These are phyloP conservation scores for Metschnikowia baotianmanensis DNA, from an alignment of 805 yeast genomes.

Conservation along the genomic window DNA sequence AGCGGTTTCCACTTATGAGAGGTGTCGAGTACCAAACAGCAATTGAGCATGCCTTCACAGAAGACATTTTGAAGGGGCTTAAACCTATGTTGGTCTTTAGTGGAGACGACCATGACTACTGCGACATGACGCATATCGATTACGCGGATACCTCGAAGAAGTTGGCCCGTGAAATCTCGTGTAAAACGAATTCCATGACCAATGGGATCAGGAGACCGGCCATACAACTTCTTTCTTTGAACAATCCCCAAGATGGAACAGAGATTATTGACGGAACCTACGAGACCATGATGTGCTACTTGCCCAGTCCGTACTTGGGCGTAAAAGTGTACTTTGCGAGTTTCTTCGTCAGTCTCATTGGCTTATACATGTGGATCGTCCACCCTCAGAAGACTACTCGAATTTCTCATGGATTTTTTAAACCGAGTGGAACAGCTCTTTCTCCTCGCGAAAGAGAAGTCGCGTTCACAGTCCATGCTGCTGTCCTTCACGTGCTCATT, in stretches of 20 bases:
- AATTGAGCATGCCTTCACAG: conserved; percentile 56
- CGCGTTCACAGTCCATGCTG: conserved; percentile 1
- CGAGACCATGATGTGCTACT: conserved; percentile 50
- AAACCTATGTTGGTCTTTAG: conserved; percentile 72
- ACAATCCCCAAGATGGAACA: conserved; percentile 37
- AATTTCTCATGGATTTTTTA: neutral
- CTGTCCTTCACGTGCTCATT: conserved; percentile 2
- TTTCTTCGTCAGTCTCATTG: conserved; percentile 10
- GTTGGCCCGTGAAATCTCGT: conserved; percentile 71
- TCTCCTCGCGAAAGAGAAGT: neutral
- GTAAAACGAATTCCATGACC: conserved; percentile 89
- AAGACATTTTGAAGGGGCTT: conserved; percentile 54
- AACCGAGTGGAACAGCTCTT: neutral
- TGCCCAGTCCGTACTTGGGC: conserved; percentile 51
- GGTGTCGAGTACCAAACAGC: conserved; percentile 93
- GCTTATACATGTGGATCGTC: conserved; percentile 13
- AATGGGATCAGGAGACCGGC: conserved; percentile 89
- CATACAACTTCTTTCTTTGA: conserved; percentile 72
- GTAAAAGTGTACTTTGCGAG: conserved; percentile 17
- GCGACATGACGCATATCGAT: conserved; percentile 63
- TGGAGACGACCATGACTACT: conserved; percentile 98
- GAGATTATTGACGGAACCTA: conserved; percentile 1
- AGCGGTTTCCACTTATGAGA: conserved; percentile 59
- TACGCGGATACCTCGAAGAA: conserved; percentile 22
- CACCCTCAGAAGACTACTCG: neutral